phyloP scores from a whole-genome alignment of 208 protist genomes.

The Acanthamoeba quina region DNA sequence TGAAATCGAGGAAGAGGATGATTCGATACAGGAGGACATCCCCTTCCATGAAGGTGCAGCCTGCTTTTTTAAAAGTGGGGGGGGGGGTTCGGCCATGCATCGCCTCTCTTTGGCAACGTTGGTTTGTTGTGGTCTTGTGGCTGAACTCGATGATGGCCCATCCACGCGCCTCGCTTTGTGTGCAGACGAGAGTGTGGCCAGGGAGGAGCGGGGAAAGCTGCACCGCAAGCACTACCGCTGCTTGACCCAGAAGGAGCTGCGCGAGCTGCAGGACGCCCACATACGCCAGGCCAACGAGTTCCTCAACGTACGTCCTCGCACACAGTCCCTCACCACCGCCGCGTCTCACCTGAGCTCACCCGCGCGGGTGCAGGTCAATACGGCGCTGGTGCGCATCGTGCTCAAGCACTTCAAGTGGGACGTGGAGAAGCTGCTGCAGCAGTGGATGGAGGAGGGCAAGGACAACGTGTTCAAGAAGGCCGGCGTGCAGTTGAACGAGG shows the following conservation, averaged over 20 bases:
- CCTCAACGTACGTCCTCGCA: constrained; percentile 12
- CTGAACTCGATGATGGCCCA: neutral
- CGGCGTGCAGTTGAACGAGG: constrained; percentile 35
- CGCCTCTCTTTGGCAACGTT: neutral
- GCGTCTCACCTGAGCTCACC: neutral
- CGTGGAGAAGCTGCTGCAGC: constrained; percentile 62
- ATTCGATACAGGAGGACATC: constrained; percentile 9
- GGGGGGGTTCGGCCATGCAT: too few species aligned
- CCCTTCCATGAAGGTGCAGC: constrained; percentile 22
- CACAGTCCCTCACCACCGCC: neutral
- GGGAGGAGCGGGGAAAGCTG: neutral
- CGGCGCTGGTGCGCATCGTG: constrained; percentile 51
- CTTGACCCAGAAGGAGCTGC: constrained; percentile 26
- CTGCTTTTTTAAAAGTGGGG: neutral
- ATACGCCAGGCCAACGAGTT: constrained; percentile 65
- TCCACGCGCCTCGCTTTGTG: neutral
- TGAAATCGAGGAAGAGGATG: neutral
- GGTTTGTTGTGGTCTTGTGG: too few species aligned
- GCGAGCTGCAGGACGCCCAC: constrained; percentile 23
- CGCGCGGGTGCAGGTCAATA: constrained; percentile 4
- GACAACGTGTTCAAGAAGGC: constrained; percentile 35
- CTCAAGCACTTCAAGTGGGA: constrained; percentile 68
- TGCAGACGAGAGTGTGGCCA: neutral
- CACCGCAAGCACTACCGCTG: constrained; percentile 63
- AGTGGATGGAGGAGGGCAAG: constrained; percentile 55